Evolutionary conservation across 257 asterid genomes (phyloP).

Genomic region (Nicotiana sylvestris): DNA sequence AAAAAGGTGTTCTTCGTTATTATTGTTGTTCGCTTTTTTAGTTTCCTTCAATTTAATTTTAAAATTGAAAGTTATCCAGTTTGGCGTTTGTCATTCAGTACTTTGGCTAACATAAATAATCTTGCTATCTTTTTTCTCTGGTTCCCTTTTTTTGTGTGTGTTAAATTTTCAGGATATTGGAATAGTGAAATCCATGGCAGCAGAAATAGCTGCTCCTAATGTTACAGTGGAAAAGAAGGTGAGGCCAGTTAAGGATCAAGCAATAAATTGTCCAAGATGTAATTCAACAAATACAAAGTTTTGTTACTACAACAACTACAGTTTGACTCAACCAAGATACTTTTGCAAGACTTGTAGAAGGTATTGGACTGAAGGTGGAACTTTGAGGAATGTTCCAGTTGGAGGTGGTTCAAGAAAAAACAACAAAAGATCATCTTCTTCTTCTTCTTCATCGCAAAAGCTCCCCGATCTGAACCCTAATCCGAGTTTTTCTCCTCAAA

Average conservation of each 20-base stretch:
- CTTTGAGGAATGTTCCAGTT: conserved; percentile 70
- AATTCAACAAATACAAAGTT: conserved; percentile 70
- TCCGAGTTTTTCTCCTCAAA: conserved; percentile 28
- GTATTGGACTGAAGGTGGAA: conserved; percentile 91
- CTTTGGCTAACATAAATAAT: conserved; percentile 11
- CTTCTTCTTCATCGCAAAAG: conserved; percentile 24
- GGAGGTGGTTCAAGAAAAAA: conserved; percentile 75
- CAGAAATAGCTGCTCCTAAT: conserved; percentile 29
- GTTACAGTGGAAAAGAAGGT: conserved; percentile 31
- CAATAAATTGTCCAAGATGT: conserved; percentile 68
- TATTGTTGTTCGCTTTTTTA: background rate
- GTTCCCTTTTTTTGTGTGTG: background rate
- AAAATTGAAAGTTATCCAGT: background rate
- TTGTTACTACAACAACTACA: conserved; percentile 80
- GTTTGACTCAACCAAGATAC: conserved; percentile 78
- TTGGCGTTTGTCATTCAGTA: background rate
- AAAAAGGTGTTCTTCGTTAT: conserved; percentile 19
- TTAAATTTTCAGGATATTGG: conserved; percentile 47
- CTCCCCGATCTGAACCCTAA: conserved; percentile 43
- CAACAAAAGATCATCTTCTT: conserved; percentile 36
- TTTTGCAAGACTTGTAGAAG: conserved; percentile 76
- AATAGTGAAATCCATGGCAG: conserved; percentile 33
- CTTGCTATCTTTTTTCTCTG: background rate
- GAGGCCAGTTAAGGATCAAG: conserved; percentile 58
- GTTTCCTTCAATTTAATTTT: conserved; percentile 4